These are phyloP conservation scores for Xerocomellus chrysenteron DNA, from an alignment of 768 basidiomycete species.

Conservation along the genomic window DNA sequence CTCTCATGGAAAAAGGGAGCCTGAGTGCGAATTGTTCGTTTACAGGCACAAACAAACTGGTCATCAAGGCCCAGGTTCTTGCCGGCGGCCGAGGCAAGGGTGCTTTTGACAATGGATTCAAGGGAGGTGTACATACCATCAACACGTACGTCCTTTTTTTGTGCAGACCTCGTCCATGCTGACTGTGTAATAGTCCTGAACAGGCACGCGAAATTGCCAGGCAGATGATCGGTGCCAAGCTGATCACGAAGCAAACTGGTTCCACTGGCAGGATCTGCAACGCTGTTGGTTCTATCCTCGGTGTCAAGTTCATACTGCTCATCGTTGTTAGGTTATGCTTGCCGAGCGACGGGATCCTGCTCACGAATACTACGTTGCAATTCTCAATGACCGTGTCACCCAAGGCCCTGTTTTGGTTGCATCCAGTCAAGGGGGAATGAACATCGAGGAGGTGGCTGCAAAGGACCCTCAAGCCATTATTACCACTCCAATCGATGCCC, in stretches of 20 bases:
- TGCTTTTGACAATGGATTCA: slow-evolving; percentile 91
- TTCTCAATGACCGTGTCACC: slow-evolving; percentile 89
- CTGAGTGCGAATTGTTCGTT: not conserved
- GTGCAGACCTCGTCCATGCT: slow-evolving; percentile 1
- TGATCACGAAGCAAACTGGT: slow-evolving; percentile 99
- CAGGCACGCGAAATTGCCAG: slow-evolving; percentile 84
- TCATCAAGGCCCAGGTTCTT: slow-evolving; percentile 98
- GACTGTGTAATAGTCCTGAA: slow-evolving; percentile 56
- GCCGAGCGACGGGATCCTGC: slow-evolving; percentile 91
- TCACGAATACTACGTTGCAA: slow-evolving; percentile 98
- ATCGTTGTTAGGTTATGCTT: slow-evolving; percentile 82
- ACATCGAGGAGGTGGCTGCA: slow-evolving; percentile 98
- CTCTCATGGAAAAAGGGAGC: not conserved
- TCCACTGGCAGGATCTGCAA: slow-evolving; percentile 91
- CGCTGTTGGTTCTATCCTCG: slow-evolving; percentile 55
- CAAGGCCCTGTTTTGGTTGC: slow-evolving; percentile 91
- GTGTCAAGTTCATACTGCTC: slow-evolving; percentile 6
- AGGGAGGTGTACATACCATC: slow-evolving; percentile 96
- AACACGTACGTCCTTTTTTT: slow-evolving; percentile 54
- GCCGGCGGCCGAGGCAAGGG: slow-evolving; percentile 99
- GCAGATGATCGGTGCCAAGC: slow-evolving; percentile 92
- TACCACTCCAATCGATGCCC: slow-evolving; percentile 86
- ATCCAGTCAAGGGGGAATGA: slow-evolving; percentile 97
- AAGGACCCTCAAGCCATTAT: slow-evolving; percentile 95
- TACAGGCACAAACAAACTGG: slow-evolving; percentile 72